Percentiles rank a stretch among this genome's conserved stretches.
phyloP scores from a whole-genome alignment of 2,329 filamentous ascomycete genomes.

The Intubia oerlemansii region DNA sequence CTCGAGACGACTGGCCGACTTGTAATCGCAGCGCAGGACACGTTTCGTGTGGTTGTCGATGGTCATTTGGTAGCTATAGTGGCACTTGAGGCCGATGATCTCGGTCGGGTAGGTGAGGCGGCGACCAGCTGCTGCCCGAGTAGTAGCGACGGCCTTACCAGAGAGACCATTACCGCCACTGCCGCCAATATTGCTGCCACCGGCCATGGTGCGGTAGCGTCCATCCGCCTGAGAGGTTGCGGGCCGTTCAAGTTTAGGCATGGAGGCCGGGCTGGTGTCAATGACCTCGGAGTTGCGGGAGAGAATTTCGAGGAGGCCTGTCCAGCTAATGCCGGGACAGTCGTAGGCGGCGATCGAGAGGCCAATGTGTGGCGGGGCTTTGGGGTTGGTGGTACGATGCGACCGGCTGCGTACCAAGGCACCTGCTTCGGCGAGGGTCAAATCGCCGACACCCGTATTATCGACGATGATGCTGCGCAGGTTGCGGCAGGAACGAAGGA shows the following conservation, averaged over 20 bases:
- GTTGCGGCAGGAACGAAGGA: conserved; percentile 52
- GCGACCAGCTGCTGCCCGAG: too few species aligned
- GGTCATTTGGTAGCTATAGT: conserved; percentile 87
- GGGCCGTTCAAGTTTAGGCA: too few species aligned
- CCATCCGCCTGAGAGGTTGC: too few species aligned
- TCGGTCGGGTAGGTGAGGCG: conserved; percentile 46
- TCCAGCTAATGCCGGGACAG: conserved; percentile 83
- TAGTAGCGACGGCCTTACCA: too few species aligned
- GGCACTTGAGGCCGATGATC: conserved; percentile 75
- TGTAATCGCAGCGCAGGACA: conserved; percentile 55
- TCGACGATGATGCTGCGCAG: conserved; percentile 67
- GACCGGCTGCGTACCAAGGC: too few species aligned
- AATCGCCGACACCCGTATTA: conserved; percentile 77
- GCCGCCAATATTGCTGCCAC: too few species aligned
- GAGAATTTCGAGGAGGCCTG: conserved; percentile 68
- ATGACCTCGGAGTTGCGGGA: conserved; percentile 62
- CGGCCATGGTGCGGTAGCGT: too few species aligned
- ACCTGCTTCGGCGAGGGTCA: too few species aligned
- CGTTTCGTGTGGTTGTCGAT: conserved; percentile 85
- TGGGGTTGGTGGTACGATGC: too few species aligned
- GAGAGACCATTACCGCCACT: too few species aligned
- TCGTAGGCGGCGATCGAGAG: conserved; percentile 73
- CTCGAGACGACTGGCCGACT: conserved; percentile 58
- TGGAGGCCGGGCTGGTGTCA: too few species aligned
- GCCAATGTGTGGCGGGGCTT: conserved; percentile 36